Evolutionary conservation across 2,329 filamentous ascomycete genomes (phyloP).

Genomic region (Paecilomyces sp.): DNA sequence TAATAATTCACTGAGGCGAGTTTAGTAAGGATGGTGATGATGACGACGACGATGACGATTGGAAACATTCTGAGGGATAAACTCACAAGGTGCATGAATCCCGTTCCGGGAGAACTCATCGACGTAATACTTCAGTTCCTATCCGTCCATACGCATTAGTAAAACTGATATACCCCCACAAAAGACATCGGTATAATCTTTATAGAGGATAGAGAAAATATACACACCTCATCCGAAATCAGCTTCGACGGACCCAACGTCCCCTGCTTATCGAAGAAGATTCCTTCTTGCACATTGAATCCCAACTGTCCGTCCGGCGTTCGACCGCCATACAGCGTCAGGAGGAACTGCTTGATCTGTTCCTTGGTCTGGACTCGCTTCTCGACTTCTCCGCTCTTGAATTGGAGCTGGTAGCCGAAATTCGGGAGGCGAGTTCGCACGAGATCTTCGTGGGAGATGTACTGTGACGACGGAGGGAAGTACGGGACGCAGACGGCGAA

Average conservation of each 20-base stretch:
- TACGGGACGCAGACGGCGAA: constrained; percentile 81
- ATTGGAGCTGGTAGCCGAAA: constrained; percentile 79
- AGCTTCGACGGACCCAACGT: constrained; percentile 52
- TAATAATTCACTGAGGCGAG: constrained; percentile 69
- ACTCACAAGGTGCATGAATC: constrained; percentile 62
- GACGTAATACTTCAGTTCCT: constrained; percentile 70
- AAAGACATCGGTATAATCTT: not conserved
- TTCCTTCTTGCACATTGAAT: constrained; percentile 56
- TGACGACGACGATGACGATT: not conserved
- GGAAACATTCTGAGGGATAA: not conserved
- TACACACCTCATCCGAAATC: constrained; percentile 52
- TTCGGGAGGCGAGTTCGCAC: constrained; percentile 54
- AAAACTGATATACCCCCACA: not conserved
- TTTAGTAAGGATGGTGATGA: not conserved
- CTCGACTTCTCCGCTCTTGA: constrained; percentile 63
- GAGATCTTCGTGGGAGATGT: constrained; percentile 52
- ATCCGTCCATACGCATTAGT: not conserved
- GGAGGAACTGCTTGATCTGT: constrained; percentile 63
- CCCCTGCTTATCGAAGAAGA: constrained; percentile 58
- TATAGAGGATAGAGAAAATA: not conserved
- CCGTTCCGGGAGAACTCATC: constrained; percentile 64
- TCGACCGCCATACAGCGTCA: constrained; percentile 61
- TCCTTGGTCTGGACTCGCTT: constrained; percentile 49
- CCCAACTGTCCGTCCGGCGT: constrained; percentile 48
- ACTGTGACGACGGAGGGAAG: constrained; percentile 46